Conservation (phyloP, 345 rosid species). For the Mercurialis annua region DNA sequence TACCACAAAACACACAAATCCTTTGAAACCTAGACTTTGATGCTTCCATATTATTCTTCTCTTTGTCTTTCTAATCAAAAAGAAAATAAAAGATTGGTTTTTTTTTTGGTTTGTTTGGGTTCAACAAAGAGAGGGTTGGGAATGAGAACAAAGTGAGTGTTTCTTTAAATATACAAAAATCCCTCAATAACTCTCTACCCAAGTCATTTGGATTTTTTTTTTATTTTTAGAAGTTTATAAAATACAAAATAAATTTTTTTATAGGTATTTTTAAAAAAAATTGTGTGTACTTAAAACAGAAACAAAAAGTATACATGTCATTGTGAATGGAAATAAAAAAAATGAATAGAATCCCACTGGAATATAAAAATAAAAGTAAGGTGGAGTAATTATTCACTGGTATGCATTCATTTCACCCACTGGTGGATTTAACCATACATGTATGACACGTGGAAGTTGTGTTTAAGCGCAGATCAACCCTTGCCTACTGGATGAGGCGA, state of each 20-base stretch:
- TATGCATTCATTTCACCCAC: background rate
- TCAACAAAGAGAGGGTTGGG: constrained; percentile 20
- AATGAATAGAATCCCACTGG: background rate
- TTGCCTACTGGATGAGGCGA: background rate
- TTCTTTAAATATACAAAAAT: constrained; percentile 18
- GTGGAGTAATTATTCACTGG: background rate
- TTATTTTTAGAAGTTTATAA: background rate
- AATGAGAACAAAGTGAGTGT: constrained; percentile 17
- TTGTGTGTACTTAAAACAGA: background rate
- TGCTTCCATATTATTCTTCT: constrained; percentile 40
- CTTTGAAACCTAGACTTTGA: constrained; percentile 68
- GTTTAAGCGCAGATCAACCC: too few relatives aligned
- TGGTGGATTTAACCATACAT: background rate
- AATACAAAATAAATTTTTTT: background rate
- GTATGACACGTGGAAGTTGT: background rate
- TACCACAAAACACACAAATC: constrained; percentile 88
- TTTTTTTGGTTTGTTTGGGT: background rate
- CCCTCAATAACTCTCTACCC: constrained; percentile 1
- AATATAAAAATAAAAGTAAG: background rate
- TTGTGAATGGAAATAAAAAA: background rate
- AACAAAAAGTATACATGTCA: background rate
- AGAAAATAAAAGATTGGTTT: background rate
- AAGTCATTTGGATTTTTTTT: background rate
- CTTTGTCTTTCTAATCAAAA: constrained; percentile 2
- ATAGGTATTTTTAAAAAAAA: background rate